A percentile compares a stretch with the other conserved stretches of the same genome.
phyloP scores from a whole-genome alignment of 352 stramenopile species.

The Phytophthora hibernalis region DNA sequence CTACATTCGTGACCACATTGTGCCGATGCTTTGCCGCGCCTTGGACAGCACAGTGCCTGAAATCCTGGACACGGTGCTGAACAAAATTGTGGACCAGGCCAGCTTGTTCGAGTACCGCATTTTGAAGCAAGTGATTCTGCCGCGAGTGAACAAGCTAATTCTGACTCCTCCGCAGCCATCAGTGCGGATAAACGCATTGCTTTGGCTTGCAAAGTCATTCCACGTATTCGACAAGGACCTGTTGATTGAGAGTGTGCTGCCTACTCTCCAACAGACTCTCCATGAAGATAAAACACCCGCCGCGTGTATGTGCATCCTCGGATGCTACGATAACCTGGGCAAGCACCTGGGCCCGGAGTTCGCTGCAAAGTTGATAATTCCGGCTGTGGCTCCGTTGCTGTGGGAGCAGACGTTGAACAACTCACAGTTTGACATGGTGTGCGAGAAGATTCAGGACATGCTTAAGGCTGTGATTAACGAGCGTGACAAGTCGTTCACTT shows the following conservation, averaged over 20 bases:
- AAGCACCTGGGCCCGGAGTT: slow-evolving; percentile 88
- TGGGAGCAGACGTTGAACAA: slow-evolving; percentile 86
- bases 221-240: slow-evolving; percentile 91
- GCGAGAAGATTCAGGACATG: slow-evolving; percentile 90
- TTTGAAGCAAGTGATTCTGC: slow-evolving; percentile 88
- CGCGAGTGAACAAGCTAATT: slow-evolving; percentile 90
- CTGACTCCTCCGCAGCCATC: slow-evolving; percentile 81
- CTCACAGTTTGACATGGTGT: slow-evolving; percentile 86
- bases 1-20: slow-evolving; percentile 91
- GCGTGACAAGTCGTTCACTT: slow-evolving; percentile 81
- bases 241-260: slow-evolving; percentile 84
- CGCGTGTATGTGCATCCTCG: slow-evolving; percentile 89
- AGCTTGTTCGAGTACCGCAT: slow-evolving; percentile 91
- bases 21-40: slow-evolving; percentile 86
- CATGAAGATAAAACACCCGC: slow-evolving; percentile 85
- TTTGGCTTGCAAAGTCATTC: slow-evolving; percentile 90
- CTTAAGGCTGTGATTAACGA: slow-evolving; percentile 87
- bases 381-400: slow-evolving; percentile 77
- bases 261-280: slow-evolving; percentile 75
- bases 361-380: slow-evolving; percentile 84
- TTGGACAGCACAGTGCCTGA: slow-evolving; percentile 86
- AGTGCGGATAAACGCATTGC: slow-evolving; percentile 84
- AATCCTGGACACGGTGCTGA: slow-evolving; percentile 88
- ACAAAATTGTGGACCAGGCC: slow-evolving; percentile 89
- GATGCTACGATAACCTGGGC: slow-evolving; percentile 90